A percentile compares a stretch with the other conserved stretches of the same genome.
These are phyloP conservation scores for Fusarium siculi DNA, from an alignment of 2,329 filamentous ascomycete species.

Conservation along the genomic window DNA sequence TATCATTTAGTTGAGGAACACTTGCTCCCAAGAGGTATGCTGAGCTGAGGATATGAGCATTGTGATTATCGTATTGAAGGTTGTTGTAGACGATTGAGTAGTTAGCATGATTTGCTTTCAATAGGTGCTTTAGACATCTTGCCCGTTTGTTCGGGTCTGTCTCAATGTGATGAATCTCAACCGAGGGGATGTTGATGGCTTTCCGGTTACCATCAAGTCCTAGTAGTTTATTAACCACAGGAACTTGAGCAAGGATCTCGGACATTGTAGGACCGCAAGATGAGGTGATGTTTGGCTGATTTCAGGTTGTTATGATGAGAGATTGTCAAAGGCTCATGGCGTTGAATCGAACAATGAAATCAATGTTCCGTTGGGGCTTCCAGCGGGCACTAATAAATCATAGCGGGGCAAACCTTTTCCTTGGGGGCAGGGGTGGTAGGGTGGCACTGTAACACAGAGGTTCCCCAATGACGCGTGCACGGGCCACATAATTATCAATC, in stretches of 20 bases:
- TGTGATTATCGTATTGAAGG: slow-evolving; percentile 82
- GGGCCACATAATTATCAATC: slow-evolving; percentile 30
- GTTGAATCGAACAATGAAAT: slow-evolving; percentile 30
- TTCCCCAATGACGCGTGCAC: slow-evolving; percentile 34
- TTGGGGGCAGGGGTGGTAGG: slow-evolving; percentile 32
- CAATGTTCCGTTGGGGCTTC: slow-evolving; percentile 41
- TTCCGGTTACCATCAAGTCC: slow-evolving; percentile 40
- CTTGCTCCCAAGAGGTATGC: slow-evolving; percentile 86
- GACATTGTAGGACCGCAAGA: slow-evolving; percentile 43
- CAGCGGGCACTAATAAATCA: slow-evolving; percentile 39
- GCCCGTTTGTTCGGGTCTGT: slow-evolving; percentile 80
- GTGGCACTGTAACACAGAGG: not conserved
- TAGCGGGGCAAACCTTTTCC: slow-evolving; percentile 42
- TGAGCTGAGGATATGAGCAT: slow-evolving; percentile 83
- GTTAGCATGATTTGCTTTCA: slow-evolving; percentile 93
- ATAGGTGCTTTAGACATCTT: slow-evolving; percentile 86
- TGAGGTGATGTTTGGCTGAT: not conserved
- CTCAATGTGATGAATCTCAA: slow-evolving; percentile 83
- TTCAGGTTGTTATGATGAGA: slow-evolving; percentile 23
- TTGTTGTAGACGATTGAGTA: slow-evolving; percentile 84
- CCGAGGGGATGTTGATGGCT: slow-evolving; percentile 69
- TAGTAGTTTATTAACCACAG: slow-evolving; percentile 45
- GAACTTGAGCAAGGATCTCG: slow-evolving; percentile 49
- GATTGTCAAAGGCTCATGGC: slow-evolving; percentile 34
- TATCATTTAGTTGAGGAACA: slow-evolving; percentile 75